Percentiles rank a stretch among this genome's conserved stretches.
Conservation (phyloP, 2,329 filamentous ascomycete species). For the Curvularia hawaiiensis region DNA sequence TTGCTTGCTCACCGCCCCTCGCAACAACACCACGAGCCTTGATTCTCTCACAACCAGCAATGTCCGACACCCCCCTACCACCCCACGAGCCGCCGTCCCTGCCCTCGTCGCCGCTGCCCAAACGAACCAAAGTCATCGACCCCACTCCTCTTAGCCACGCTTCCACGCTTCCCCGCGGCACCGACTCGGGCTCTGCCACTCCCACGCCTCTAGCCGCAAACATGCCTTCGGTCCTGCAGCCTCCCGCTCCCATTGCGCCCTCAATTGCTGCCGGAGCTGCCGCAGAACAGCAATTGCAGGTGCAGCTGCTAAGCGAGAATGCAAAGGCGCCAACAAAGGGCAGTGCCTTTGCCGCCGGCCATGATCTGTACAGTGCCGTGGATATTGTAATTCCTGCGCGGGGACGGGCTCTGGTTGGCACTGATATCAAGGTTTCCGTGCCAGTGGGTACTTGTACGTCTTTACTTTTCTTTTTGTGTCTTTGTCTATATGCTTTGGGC, state of each 20-base stretch:
- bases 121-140: conserved; percentile 73
- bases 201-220: conserved; percentile 39
- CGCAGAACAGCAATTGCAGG: conserved; percentile 65
- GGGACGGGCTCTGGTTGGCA: conserved; percentile 86
- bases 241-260: conserved; percentile 32
- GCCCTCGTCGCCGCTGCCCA: conserved; percentile 75
- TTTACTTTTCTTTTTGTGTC: conserved; percentile 2
- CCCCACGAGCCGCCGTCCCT: conserved; percentile 58
- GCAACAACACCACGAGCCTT: conserved; percentile 5
- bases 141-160: conserved; percentile 42
- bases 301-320: conserved; percentile 84
- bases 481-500: background rate
- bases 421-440: conserved; percentile 88
- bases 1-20: conserved; percentile 23
- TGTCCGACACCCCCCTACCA: conserved; percentile 37
- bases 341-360: conserved; percentile 87
- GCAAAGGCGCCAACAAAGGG: conserved; percentile 87
- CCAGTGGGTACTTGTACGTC: conserved; percentile 85
- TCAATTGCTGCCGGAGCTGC: conserved; percentile 31
- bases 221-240: conserved; percentile 20
- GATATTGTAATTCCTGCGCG: conserved; percentile 77
- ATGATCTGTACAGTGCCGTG: conserved; percentile 84
- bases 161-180: conserved; percentile 32
- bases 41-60: conserved; percentile 13
- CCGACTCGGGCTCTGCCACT: conserved; percentile 43